Conservation (phyloP, 2,329 filamentous ascomycete species). For the Pseudonectria foliicola region DNA sequence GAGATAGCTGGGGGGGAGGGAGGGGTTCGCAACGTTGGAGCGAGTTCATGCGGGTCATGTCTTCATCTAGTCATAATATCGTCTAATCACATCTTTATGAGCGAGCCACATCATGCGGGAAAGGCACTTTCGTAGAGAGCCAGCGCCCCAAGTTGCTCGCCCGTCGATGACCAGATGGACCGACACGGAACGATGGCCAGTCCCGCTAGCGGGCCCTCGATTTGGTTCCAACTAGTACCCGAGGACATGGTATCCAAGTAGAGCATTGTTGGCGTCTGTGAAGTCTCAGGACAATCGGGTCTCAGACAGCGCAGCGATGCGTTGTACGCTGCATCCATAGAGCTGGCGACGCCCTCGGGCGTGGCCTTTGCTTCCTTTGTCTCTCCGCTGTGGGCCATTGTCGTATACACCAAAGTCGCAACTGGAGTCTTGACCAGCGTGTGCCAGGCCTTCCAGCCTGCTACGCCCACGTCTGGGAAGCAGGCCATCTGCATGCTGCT, state of each 20-base stretch:
- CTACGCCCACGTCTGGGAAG: slow-evolving; percentile 8
- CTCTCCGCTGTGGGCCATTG: slow-evolving; percentile 13
- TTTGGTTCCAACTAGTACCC: slow-evolving; percentile 10
- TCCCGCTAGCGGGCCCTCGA: not conserved
- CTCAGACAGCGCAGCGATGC: slow-evolving; percentile 18
- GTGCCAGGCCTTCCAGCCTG: slow-evolving; percentile 25
- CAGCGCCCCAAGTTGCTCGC: slow-evolving; percentile 26
- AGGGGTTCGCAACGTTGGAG: not conserved
- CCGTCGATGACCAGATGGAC: slow-evolving; percentile 28
- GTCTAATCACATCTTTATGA: not conserved
- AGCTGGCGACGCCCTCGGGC: slow-evolving; percentile 8
- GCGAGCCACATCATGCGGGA: not conserved
- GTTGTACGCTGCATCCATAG: slow-evolving; percentile 13
- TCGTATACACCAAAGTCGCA: slow-evolving; percentile 24
- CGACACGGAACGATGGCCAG: slow-evolving; percentile 28
- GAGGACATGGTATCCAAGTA: slow-evolving; percentile 24
- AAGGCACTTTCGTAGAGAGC: slow-evolving; percentile 24
- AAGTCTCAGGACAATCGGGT: slow-evolving; percentile 3
- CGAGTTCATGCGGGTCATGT: slow-evolving; percentile 5
- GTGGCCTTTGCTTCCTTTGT: not conserved
- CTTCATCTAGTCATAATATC: slow-evolving; percentile 8
- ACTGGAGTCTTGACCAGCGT: slow-evolving; percentile 15
- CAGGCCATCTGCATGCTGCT: slow-evolving; percentile 19
- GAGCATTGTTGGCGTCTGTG: slow-evolving; percentile 22
- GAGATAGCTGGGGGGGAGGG: too few species aligned